Percentiles rank a stretch among this genome's conserved stretches.
These are phyloP conservation scores for Chlamydomonas schloesseri DNA, from an alignment of 139 green algal genomes.

Conservation along the genomic window DNA sequence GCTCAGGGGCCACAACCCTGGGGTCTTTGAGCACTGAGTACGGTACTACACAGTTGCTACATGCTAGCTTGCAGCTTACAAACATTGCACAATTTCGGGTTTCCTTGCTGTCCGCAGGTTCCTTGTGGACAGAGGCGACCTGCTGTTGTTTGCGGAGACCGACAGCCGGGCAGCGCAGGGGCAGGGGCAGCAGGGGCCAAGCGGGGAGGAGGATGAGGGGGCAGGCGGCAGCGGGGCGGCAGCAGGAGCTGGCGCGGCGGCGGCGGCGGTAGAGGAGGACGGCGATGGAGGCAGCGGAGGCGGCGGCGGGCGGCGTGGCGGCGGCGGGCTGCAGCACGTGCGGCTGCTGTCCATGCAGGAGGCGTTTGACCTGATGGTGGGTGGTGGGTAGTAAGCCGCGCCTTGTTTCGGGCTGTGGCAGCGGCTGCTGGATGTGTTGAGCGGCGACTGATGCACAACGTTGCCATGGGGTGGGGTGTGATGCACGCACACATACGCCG, in stretches of 20 bases:
- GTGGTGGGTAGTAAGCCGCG: neutral
- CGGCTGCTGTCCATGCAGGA: slow-evolving; percentile 61
- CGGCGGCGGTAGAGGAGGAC: neutral
- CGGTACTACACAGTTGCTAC: no score
- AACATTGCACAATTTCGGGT: no score
- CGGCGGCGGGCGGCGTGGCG: neutral
- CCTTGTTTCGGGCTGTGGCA: neutral
- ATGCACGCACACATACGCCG: no score
- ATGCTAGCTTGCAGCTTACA: no score
- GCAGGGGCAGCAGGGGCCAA: no score
- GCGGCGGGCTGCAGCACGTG: neutral
- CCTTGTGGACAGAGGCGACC: slow-evolving; percentile 54
- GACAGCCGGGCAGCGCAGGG: no score
- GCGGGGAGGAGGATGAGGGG: neutral
- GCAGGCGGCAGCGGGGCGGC: neutral
- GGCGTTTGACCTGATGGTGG: slow-evolving; percentile 56
- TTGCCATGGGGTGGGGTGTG: no score
- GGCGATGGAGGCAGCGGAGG: neutral
- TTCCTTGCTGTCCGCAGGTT: slow-evolving; percentile 36
- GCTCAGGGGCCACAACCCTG: no score
- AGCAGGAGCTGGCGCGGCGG: no score
- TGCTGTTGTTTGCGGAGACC: slow-evolving; percentile 52
- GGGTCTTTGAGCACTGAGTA: no score
- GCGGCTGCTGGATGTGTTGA: no score
- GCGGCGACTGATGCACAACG: no score